Conservation (phyloP, 2,329 filamentous ascomycete species). For the Pseudocercospora cruenta region DNA sequence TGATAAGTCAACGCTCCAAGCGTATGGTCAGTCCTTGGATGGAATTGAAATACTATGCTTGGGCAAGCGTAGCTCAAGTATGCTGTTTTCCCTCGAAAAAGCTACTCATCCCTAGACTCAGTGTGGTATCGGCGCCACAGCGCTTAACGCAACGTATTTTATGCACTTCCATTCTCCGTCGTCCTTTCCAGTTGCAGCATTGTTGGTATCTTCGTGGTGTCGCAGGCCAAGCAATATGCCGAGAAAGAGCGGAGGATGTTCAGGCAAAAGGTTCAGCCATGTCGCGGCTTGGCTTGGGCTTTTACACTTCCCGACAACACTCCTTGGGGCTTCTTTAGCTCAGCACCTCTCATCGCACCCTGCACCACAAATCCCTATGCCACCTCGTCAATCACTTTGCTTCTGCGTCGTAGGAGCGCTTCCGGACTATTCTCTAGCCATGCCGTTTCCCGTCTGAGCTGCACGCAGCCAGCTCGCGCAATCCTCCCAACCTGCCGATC, state of each 20-base stretch:
- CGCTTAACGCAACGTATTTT: neutral
- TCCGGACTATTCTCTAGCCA: constrained; percentile 1
- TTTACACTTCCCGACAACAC: neutral
- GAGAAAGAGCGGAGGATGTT: neutral
- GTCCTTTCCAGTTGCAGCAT: neutral
- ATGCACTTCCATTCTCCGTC: neutral
- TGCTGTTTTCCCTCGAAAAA: no score
- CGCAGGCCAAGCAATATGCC: neutral
- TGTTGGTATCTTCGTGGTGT: neutral
- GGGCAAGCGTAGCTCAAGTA: no score
- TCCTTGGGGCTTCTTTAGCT: neutral
- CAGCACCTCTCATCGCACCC: neutral
- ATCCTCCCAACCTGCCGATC: no score
- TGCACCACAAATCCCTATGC: neutral
- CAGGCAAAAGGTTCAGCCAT: constrained; percentile 2
- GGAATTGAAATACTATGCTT: no score
- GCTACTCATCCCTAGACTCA: no score
- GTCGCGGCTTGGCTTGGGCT: neutral
- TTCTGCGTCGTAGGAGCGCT: neutral
- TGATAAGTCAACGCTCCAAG: no score
- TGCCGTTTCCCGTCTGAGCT: neutral
- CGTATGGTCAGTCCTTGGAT: no score
- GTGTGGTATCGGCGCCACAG: neutral
- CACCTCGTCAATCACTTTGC: neutral
- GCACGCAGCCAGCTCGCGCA: neutral